Conservation (phyloP, 768 basidiomycete genomes). For the Pleurotus tuber-regium region DNA sequence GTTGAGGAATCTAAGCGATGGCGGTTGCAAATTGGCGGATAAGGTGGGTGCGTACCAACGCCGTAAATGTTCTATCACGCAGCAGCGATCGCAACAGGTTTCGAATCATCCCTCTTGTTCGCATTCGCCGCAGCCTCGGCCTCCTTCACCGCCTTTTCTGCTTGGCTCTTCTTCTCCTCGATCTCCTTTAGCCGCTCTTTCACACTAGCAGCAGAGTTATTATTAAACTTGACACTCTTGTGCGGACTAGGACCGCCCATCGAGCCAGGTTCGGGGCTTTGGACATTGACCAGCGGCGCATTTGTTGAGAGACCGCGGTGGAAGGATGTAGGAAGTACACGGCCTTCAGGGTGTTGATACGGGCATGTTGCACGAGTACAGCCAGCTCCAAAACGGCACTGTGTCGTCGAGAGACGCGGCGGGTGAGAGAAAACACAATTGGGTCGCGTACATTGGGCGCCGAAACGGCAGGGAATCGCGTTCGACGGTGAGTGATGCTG, state of each 20-base stretch:
- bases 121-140: constrained; percentile 50
- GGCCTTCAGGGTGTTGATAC: constrained; percentile 90
- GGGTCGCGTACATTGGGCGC: constrained; percentile 65
- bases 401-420: constrained; percentile 41
- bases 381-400: constrained; percentile 80
- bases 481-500: constrained; percentile 25
- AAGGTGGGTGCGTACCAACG: too few relatives aligned
- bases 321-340: constrained; percentile 76
- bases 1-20: too few relatives aligned
- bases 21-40: too few relatives aligned
- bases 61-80: too few relatives aligned
- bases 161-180: constrained; percentile 60
- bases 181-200: constrained; percentile 54
- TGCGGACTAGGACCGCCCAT: constrained; percentile 63
- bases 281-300: constrained; percentile 60
- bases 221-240: constrained; percentile 72
- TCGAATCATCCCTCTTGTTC: constrained; percentile 60
- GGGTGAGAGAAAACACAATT: constrained; percentile 73
- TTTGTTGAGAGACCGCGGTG: constrained; percentile 69
- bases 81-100: constrained; percentile 46
- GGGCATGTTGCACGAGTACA: constrained; percentile 86
- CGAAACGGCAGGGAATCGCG: constrained; percentile 62
- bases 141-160: constrained; percentile 64
- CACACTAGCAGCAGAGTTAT: constrained; percentile 17
- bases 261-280: constrained; percentile 62